A percentile compares a stretch with the other conserved stretches of the same genome.
Conservation (phyloP, 1,139 yeast genomes). For the Hemisphaericaspora xylanilytica region DNA sequence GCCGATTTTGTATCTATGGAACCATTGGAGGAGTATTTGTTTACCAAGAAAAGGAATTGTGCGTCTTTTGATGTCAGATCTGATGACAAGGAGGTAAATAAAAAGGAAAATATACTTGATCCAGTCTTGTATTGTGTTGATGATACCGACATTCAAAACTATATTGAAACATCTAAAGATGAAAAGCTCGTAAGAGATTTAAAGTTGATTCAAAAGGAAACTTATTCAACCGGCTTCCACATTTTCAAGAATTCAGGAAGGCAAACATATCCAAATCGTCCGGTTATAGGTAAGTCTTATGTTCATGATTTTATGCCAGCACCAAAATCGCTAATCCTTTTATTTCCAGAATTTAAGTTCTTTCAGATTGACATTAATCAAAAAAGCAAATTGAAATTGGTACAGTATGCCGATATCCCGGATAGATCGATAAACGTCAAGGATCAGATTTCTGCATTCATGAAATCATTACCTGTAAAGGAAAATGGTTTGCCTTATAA, state of each 20-base stretch:
- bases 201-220: conserved; percentile 9
- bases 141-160: conserved; percentile 23
- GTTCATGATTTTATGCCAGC: conserved; percentile 44
- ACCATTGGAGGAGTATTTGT: conserved; percentile 19
- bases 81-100: conserved; percentile 15
- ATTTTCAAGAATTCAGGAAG: conserved; percentile 34
- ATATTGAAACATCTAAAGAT: conserved; percentile 7
- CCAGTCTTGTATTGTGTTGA: conserved; percentile 27
- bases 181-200: conserved; percentile 9
- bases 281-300: conserved; percentile 37
- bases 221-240: conserved; percentile 37
- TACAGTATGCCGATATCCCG: conserved; percentile 12
- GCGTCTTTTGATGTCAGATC: conserved; percentile 22
- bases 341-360: conserved; percentile 23
- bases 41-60: conserved; percentile 21
- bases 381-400: conserved; percentile 12
- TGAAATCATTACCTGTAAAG: conserved; percentile 4
- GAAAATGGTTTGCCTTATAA: conserved; percentile 4
- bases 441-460: conserved; percentile 7
- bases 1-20: conserved; percentile 34
- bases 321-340: conserved; percentile 36
- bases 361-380: conserved; percentile 20
- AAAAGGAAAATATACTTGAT: conserved; percentile 17
- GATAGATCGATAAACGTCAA: conserved; percentile 6
- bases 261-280: conserved; percentile 24